Evolutionary conservation across 441 rosid genomes (phyloP).

Genomic region (Kokia cookei): DNA sequence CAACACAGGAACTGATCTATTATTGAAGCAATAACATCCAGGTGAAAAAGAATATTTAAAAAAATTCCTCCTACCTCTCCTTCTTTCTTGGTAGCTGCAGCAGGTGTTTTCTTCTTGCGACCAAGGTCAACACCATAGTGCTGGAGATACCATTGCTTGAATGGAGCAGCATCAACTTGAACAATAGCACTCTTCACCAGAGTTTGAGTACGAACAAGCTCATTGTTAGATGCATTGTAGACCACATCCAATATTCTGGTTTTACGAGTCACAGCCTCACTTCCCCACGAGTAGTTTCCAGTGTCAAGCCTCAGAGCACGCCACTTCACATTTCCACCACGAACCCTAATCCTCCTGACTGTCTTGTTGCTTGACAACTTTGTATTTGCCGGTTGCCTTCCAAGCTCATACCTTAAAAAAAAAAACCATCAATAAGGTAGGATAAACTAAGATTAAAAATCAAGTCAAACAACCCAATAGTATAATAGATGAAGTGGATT

Average conservation of each 20-base stretch:
- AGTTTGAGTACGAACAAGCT: constrained; percentile 42
- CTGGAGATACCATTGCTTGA: constrained; percentile 46
- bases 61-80: constrained; percentile 18
- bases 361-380: constrained; percentile 49
- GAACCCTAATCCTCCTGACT: constrained; percentile 39
- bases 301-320: constrained; percentile 44
- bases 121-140: constrained; percentile 45
- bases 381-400: constrained; percentile 41
- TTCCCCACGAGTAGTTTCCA: constrained; percentile 42
- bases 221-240: constrained; percentile 46
- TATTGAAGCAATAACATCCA: background rate
- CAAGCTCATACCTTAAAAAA: constrained; percentile 34
- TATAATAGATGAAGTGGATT: background rate
- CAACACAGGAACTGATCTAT: background rate
- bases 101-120: constrained; percentile 32
- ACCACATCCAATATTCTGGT: constrained; percentile 41
- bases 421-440: background rate
- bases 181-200: constrained; percentile 39
- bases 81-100: constrained; percentile 28
- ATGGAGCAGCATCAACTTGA: constrained; percentile 52
- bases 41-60: background rate
- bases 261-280: constrained; percentile 40
- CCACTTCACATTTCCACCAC: constrained; percentile 49
- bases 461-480: background rate
- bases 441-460: background rate